phyloP scores from a whole-genome alignment of 1,139 yeast species.

The Lodderomyces margitis region DNA sequence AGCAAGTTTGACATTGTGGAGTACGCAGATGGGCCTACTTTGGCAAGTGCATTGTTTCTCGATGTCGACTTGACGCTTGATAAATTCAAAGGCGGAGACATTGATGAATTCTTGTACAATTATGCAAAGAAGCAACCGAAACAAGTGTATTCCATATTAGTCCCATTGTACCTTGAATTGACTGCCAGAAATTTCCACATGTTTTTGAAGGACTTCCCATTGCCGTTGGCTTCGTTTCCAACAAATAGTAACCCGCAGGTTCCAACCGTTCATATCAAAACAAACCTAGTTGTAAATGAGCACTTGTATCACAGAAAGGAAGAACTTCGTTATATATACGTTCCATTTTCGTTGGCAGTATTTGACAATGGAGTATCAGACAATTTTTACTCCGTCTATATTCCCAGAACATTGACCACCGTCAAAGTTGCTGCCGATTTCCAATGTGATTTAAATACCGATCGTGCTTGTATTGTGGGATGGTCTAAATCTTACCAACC shows the following conservation, averaged over 20 bases:
- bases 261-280: constrained; percentile 33
- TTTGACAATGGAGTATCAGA: constrained; percentile 24
- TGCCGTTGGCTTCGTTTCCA: constrained; percentile 45
- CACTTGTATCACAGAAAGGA: constrained; percentile 35
- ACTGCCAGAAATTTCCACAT: constrained; percentile 31
- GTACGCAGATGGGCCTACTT: constrained; percentile 35
- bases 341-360: constrained; percentile 47
- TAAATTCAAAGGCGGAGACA: constrained; percentile 28
- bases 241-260: constrained; percentile 22
- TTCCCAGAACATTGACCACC: constrained; percentile 47
- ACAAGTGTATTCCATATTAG: constrained; percentile 37
- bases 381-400: constrained; percentile 39
- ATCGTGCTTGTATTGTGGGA: constrained; percentile 39
- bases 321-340: constrained; percentile 44
- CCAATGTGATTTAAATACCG: constrained; percentile 32
- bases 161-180: constrained; percentile 34
- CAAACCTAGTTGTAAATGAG: constrained; percentile 45
- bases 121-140: constrained; percentile 45
- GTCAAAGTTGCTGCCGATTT: constrained; percentile 41
- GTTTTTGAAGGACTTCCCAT: constrained; percentile 39
- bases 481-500: constrained; percentile 48
- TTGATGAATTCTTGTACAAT: constrained; percentile 36
- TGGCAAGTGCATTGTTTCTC: constrained; percentile 30
- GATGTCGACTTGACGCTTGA: constrained; percentile 33
- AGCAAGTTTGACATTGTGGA: constrained; percentile 38